These are phyloP conservation scores for Agaricales sp. DNA, from an alignment of 1,284 basidiomycete genomes.

Conservation along the genomic window DNA sequence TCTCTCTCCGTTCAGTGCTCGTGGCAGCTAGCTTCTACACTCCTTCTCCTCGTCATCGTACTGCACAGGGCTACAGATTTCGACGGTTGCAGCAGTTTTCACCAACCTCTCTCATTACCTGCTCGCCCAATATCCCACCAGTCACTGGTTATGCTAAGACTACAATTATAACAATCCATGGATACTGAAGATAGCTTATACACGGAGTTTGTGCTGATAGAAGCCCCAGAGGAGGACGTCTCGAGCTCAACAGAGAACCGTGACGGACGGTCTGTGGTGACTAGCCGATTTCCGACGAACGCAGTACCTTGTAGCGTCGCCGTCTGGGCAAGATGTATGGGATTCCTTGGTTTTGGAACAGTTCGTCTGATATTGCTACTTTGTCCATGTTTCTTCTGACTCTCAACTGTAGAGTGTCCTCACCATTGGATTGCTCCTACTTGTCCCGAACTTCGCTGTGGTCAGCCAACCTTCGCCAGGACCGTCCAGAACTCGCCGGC, in stretches of 20 bases:
- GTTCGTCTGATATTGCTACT: not conserved
- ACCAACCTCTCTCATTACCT: no score
- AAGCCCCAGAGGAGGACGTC: not conserved
- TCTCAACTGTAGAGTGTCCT: not conserved
- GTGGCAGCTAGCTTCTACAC: no score
- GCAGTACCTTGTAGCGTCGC: not conserved
- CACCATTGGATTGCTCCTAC: not conserved
- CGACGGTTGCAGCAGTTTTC: no score
- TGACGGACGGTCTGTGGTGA: not conserved
- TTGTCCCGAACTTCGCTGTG: not conserved
- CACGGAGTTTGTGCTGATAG: not conserved
- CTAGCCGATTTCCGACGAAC: not conserved
- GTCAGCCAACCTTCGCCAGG: not conserved
- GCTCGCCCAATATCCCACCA: no score
- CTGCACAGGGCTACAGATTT: no score
- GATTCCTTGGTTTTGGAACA: not conserved
- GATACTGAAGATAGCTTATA: not conserved
- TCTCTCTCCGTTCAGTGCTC: no score
- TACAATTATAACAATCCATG: not conserved
- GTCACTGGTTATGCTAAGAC: not conserved
- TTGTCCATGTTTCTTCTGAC: not conserved
- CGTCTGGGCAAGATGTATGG: not conserved
- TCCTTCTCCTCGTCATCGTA: no score
- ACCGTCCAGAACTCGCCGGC: not conserved
- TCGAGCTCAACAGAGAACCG: not conserved